Percentiles rank a stretch among this genome's conserved stretches.
phyloP scores from a whole-genome alignment of 140 eudicot species.

The Cichorium intybus region DNA sequence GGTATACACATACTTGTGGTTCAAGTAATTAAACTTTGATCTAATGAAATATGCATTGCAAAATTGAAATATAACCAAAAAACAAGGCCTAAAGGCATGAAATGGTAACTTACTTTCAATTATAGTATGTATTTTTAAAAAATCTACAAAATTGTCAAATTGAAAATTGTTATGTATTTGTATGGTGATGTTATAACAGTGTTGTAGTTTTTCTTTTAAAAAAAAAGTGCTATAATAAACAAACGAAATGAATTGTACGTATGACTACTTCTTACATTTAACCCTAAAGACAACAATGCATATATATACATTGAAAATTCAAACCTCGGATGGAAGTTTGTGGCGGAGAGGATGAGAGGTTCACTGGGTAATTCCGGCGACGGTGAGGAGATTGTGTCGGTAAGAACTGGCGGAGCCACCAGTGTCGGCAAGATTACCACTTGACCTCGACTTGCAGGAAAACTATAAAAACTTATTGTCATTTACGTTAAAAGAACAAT shows the following conservation, averaged over 20 bases:
- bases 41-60: background rate
- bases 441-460: slow-evolving; percentile 33
- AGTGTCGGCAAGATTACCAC: slow-evolving; percentile 16
- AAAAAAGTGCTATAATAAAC: background rate
- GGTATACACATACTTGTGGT: background rate
- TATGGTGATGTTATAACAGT: no score
- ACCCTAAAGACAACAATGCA: background rate
- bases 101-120: background rate
- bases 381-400: slow-evolving; percentile 46
- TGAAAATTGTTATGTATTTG: no score
- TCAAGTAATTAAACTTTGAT: background rate
- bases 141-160: no score
- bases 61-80: background rate
- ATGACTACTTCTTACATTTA: background rate
- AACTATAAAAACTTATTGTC: slow-evolving; percentile 52
- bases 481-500: slow-evolving; percentile 50
- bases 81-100: background rate
- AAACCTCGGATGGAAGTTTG: slow-evolving; percentile 39
- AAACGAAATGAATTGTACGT: background rate
- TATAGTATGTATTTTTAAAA: background rate
- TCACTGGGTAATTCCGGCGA: slow-evolving; percentile 43
- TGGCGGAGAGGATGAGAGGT: slow-evolving; percentile 11
- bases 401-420: slow-evolving; percentile 20
- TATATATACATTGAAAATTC: background rate
- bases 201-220: no score